Percentiles rank a stretch among this genome's conserved stretches.
Conservation (phyloP, 2,329 filamentous ascomycete genomes). For the Botryotinia convoluta region DNA sequence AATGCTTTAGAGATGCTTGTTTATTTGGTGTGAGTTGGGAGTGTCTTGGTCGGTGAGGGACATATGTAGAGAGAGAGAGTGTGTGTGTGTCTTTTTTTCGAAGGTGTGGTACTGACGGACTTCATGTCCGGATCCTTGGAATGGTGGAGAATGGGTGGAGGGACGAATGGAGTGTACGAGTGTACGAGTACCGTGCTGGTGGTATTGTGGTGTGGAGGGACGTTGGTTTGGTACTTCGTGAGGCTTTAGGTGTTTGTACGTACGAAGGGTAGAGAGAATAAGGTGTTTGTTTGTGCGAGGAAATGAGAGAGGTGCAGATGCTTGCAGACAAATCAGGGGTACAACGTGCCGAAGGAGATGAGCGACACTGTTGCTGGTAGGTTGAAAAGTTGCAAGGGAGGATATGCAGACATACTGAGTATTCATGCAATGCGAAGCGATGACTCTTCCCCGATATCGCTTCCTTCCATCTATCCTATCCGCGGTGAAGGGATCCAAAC, state of each 20-base stretch:
- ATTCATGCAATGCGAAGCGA: background rate
- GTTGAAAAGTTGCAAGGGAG: background rate
- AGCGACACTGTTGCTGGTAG: background rate
- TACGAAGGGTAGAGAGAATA: background rate
- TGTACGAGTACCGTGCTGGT: slow-evolving; percentile 11
- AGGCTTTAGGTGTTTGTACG: background rate
- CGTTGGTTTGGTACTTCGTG: background rate
- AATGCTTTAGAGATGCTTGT: background rate
- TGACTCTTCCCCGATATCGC: background rate
- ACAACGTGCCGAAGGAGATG: slow-evolving; percentile 4
- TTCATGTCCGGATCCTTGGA: background rate
- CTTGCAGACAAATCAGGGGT: background rate
- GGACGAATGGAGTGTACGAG: background rate
- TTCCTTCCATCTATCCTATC: background rate
- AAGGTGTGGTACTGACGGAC: background rate
- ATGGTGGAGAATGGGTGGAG: background rate
- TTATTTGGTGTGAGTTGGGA: background rate
- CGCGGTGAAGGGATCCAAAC: background rate
- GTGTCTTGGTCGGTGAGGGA: background rate
- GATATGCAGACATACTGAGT: background rate
- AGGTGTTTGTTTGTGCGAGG: background rate
- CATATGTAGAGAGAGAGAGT: no score
- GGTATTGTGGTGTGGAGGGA: background rate
- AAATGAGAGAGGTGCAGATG: background rate
- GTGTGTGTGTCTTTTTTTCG: background rate